phyloP scores from a whole-genome alignment of 2,329 filamentous ascomycete species.

The Dactylellina leptospora region DNA sequence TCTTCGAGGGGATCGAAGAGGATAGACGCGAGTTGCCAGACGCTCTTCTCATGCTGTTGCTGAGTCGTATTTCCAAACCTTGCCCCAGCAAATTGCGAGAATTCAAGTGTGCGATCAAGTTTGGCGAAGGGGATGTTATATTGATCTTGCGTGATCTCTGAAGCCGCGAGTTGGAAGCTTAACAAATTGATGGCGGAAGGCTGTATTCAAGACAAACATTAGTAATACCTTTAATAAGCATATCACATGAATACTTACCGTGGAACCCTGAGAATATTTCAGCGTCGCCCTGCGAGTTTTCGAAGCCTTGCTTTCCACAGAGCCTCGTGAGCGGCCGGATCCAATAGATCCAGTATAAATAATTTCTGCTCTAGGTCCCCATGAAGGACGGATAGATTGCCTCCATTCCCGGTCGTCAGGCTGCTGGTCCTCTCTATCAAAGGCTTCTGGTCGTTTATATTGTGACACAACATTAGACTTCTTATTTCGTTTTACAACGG shows the following conservation, averaged over 20 bases:
- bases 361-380: slow-evolving; percentile 42
- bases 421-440: slow-evolving; percentile 33
- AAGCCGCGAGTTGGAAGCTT: slow-evolving; percentile 58
- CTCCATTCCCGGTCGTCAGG: slow-evolving; percentile 43
- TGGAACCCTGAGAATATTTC: slow-evolving; percentile 26
- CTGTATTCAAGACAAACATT: no score
- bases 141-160: slow-evolving; percentile 59
- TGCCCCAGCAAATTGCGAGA: slow-evolving; percentile 37
- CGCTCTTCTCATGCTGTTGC: slow-evolving; percentile 72
- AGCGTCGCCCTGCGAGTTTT: slow-evolving; percentile 36
- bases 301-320: slow-evolving; percentile 42
- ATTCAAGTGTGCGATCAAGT: slow-evolving; percentile 52
- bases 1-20: slow-evolving; percentile 76
- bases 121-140: slow-evolving; percentile 62
- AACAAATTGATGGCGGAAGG: slow-evolving; percentile 25
- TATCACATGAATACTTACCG: no score
- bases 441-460: slow-evolving; percentile 42
- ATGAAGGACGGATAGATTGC: slow-evolving; percentile 42
- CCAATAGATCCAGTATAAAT: slow-evolving; percentile 33
- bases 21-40: slow-evolving; percentile 87
- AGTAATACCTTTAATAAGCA: no score
- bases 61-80: slow-evolving; percentile 58
- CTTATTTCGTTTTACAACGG: slow-evolving; percentile 44
- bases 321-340: slow-evolving; percentile 26
- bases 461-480: slow-evolving; percentile 11